A percentile compares a stretch with the other conserved stretches of the same genome.
Evolutionary conservation across 179 eudicot species (phyloP).

Genomic region (Silene noctiflora): DNA sequence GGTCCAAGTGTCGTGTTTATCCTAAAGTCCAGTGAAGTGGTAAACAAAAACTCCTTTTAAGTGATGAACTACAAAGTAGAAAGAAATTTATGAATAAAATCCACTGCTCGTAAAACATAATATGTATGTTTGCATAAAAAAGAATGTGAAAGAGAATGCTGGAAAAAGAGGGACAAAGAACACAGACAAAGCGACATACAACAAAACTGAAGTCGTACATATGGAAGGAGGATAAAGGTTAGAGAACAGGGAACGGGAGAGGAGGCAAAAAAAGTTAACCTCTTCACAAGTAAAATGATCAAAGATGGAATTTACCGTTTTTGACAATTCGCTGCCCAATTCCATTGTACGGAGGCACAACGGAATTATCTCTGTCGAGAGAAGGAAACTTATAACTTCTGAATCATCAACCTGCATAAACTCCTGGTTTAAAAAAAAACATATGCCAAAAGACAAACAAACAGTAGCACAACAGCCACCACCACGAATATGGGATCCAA

Average conservation of each 20-base stretch:
- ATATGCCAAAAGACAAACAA: background rate
- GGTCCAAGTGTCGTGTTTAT: background rate
- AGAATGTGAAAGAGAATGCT: background rate
- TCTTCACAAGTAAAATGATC: background rate
- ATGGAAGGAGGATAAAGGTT: background rate
- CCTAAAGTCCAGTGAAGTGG: background rate
- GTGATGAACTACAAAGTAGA: background rate
- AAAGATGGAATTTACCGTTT: conserved; percentile 54
- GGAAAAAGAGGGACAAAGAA: background rate
- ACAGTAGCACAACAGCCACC: background rate
- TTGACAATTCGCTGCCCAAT: conserved; percentile 93
- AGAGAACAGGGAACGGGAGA: background rate
- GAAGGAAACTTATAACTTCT: conserved; percentile 81
- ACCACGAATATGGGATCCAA: background rate
- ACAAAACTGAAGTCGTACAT: background rate
- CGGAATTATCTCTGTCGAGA: conserved; percentile 91
- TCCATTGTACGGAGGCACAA: conserved; percentile 97
- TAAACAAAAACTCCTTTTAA: background rate
- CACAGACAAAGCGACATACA: background rate
- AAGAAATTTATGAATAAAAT: background rate
- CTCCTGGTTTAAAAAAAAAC: background rate
- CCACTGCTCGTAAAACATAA: background rate
- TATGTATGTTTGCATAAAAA: background rate
- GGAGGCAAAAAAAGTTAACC: background rate
- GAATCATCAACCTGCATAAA: conserved; percentile 81